phyloP scores from a whole-genome alignment of 331 rosid species.

The Erythrophleum ivorense region DNA sequence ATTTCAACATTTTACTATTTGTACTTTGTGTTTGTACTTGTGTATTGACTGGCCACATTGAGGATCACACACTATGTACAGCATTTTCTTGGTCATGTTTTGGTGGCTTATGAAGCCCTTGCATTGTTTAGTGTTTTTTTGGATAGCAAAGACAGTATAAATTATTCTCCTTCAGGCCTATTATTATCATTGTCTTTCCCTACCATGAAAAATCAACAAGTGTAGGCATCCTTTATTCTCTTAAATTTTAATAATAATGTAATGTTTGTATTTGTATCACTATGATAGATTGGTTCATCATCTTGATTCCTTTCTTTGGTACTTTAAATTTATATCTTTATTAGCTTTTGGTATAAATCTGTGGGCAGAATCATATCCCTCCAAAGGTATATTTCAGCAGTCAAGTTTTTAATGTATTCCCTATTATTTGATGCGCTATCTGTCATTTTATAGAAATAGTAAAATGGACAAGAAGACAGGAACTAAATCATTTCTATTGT shows the following conservation, averaged over 20 bases:
- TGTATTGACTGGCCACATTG: constrained; percentile 40
- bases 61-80: constrained; percentile 24
- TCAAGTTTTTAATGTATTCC: constrained; percentile 20
- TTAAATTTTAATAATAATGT: neutral
- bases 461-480: constrained; percentile 10
- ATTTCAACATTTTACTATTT: constrained; percentile 9
- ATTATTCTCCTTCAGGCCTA: neutral
- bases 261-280: constrained; percentile 18
- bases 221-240: constrained; percentile 20
- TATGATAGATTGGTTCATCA: neutral
- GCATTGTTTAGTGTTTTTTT: constrained; percentile 7
- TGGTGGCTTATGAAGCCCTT: constrained; percentile 30
- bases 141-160: neutral
- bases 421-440: neutral
- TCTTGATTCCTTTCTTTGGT: neutral
- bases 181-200: neutral
- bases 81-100: constrained; percentile 8
- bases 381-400: constrained; percentile 5
- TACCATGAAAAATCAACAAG: constrained; percentile 4
- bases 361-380: constrained; percentile 24
- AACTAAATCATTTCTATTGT: constrained; percentile 11
- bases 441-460: constrained; percentile 5
- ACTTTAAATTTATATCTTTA: neutral
- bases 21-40: constrained; percentile 18
- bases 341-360: neutral